Conservation (phyloP, 495 filamentous ascomycete species). For the Penicillium desertorum region DNA sequence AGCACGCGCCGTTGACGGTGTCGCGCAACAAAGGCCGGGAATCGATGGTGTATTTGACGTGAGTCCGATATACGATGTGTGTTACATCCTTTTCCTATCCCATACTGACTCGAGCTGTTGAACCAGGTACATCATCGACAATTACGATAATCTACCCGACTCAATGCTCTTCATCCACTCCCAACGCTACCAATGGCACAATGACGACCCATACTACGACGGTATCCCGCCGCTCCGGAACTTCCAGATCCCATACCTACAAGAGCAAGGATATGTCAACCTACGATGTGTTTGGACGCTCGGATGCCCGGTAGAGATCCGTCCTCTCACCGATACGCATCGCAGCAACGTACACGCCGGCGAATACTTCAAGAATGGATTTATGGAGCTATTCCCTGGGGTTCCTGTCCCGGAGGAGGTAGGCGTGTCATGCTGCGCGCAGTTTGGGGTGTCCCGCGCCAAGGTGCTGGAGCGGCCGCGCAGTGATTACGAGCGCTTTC, state of each 20-base stretch:
- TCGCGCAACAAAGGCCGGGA: constrained; percentile 56
- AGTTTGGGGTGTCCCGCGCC: constrained; percentile 65
- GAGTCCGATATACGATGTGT: constrained; percentile 31
- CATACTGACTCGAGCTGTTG: constrained; percentile 5
- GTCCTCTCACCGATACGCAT: constrained; percentile 44
- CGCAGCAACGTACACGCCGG: constrained; percentile 47
- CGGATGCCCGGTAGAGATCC: constrained; percentile 62
- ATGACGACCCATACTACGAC: constrained; percentile 52
- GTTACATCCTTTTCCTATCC: neutral
- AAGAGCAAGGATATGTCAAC: constrained; percentile 59
- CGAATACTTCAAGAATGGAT: constrained; percentile 53
- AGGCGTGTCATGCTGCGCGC: constrained; percentile 65
- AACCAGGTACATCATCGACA: constrained; percentile 60
- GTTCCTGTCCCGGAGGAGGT: constrained; percentile 49
- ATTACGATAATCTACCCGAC: constrained; percentile 60
- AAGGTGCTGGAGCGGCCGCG: constrained; percentile 47
- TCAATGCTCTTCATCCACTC: constrained; percentile 62
- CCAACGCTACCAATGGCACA: constrained; percentile 64
- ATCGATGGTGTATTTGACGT: constrained; percentile 60
- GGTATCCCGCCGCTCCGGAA: constrained; percentile 50
- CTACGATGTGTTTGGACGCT: constrained; percentile 63
- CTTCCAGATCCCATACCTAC: constrained; percentile 56
- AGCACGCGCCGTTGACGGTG: constrained; percentile 48
- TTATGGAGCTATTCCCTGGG: constrained; percentile 55
- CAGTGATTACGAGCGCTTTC: constrained; percentile 56